Percentiles rank a stretch among this genome's conserved stretches.
phyloP scores from a whole-genome alignment of 2,329 filamentous ascomycete species.

The Aspergillus sp. region DNA sequence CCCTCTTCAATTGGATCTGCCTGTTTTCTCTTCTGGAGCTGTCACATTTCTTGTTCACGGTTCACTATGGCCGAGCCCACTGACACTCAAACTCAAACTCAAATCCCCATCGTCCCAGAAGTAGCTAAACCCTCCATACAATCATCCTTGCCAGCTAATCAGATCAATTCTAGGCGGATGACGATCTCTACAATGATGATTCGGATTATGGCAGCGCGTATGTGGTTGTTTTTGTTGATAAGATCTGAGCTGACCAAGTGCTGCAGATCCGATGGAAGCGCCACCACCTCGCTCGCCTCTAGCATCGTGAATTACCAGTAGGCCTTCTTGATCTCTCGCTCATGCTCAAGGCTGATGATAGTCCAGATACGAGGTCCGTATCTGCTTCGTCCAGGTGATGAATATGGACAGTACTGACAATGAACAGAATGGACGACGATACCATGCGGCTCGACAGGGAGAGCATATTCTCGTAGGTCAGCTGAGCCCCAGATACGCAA shows the following conservation, averaged over 20 bases:
- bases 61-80: slow-evolving; percentile 4
- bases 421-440: slow-evolving; percentile 30
- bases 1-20: not conserved
- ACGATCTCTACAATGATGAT: slow-evolving; percentile 16
- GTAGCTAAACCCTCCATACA: not conserved
- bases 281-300: slow-evolving; percentile 23
- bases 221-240: not conserved
- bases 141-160: not conserved
- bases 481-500: not conserved
- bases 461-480: slow-evolving; percentile 28
- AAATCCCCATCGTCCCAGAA: slow-evolving; percentile 12
- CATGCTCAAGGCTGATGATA: not conserved
- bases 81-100: not conserved
- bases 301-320: slow-evolving; percentile 28
- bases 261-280: slow-evolving; percentile 16
- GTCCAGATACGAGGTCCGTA: slow-evolving; percentile 20
- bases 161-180: not conserved
- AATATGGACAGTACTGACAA: not conserved
- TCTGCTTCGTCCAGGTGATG: not conserved
- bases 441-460: slow-evolving; percentile 30
- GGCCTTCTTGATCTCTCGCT: not conserved
- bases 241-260: not conserved
- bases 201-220: slow-evolving; percentile 15
- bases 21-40: slow-evolving; percentile 1
- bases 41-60: not conserved